phyloP scores from a whole-genome alignment of 768 basidiomycete species.

The Lepiota venenata region DNA sequence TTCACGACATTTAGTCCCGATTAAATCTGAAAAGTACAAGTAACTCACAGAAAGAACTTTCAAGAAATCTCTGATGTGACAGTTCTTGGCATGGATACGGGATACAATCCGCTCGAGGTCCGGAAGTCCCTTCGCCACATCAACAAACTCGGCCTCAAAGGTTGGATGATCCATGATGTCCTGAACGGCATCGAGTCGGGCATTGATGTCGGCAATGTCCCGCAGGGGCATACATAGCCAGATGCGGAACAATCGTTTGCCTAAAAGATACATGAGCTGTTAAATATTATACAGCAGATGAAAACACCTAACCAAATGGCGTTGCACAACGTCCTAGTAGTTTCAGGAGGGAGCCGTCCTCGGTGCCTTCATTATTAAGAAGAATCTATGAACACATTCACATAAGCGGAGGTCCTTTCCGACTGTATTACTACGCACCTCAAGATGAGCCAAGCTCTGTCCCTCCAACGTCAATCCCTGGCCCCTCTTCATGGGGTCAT shows the following conservation, averaged over 20 bases:
- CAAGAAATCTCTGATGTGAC: conserved; percentile 83
- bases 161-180: conserved; percentile 80
- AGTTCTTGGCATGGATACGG: conserved; percentile 90
- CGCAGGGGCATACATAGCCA: conserved; percentile 95
- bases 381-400: conserved; percentile 49
- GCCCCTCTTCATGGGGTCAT: conserved; percentile 93
- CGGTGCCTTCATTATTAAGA: conserved; percentile 90
- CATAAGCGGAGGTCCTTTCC: background rate
- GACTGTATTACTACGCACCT: conserved; percentile 44
- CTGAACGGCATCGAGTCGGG: conserved; percentile 90
- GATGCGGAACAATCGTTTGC: conserved; percentile 93
- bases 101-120: conserved; percentile 94
- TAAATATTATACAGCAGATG: background rate
- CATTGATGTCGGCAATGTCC: conserved; percentile 81
- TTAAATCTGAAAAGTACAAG: background rate
- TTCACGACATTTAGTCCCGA: conserved; percentile 23
- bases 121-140: conserved; percentile 77
- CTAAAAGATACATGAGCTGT: conserved; percentile 31
- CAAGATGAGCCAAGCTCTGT: conserved; percentile 92
- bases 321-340: conserved; percentile 83
- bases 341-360: conserved; percentile 85
- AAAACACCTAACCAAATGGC: conserved; percentile 68
- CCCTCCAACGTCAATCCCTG: conserved; percentile 87
- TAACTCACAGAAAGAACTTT: conserved; percentile 68
- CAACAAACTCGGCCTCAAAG: conserved; percentile 74